These are phyloP conservation scores for Phaeotremella skinneri DNA, from an alignment of 768 basidiomycete species.

Conservation along the genomic window DNA sequence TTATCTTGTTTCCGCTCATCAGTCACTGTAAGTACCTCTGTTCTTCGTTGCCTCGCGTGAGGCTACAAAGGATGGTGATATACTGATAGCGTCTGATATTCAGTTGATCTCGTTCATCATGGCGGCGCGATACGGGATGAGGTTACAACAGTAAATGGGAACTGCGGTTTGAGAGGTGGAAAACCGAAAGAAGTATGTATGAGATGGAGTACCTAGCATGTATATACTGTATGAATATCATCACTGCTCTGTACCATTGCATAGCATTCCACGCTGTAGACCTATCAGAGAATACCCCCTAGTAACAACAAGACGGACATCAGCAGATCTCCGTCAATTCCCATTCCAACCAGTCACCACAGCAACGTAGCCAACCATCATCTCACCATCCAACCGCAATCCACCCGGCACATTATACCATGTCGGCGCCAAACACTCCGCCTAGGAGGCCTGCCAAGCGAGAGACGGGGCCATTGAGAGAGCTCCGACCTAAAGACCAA, in stretches of 20 bases:
- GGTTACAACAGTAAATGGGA: slow-evolving; percentile 1
- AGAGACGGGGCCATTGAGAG: slow-evolving; percentile 4
- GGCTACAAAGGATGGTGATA: too few relatives aligned
- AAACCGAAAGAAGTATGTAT: neutral
- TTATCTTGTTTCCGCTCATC: neutral
- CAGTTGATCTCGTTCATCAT: slow-evolving; percentile 12
- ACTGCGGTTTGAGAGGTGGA: too few relatives aligned
- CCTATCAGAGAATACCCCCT: too few relatives aligned
- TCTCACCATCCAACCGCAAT: too few relatives aligned
- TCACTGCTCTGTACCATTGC: neutral
- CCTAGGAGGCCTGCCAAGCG: slow-evolving; percentile 23
- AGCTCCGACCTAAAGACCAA: slow-evolving; percentile 53
- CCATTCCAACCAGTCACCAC: too few relatives aligned
- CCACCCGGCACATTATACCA: neutral
- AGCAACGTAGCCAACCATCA: too few relatives aligned
- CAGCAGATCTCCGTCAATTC: too few relatives aligned
- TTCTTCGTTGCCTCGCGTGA: too few relatives aligned
- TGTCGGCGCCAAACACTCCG: slow-evolving; percentile 10
- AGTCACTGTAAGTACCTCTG: slow-evolving; percentile 1
- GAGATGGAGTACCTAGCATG: neutral
- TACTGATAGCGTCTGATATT: neutral
- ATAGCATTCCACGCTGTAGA: too few relatives aligned
- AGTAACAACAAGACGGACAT: too few relatives aligned
- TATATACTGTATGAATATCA: neutral
- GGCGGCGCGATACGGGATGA: slow-evolving; percentile 20